phyloP scores from a whole-genome alignment of 1,284 basidiomycete genomes.

The Takashimella tepidaria region DNA sequence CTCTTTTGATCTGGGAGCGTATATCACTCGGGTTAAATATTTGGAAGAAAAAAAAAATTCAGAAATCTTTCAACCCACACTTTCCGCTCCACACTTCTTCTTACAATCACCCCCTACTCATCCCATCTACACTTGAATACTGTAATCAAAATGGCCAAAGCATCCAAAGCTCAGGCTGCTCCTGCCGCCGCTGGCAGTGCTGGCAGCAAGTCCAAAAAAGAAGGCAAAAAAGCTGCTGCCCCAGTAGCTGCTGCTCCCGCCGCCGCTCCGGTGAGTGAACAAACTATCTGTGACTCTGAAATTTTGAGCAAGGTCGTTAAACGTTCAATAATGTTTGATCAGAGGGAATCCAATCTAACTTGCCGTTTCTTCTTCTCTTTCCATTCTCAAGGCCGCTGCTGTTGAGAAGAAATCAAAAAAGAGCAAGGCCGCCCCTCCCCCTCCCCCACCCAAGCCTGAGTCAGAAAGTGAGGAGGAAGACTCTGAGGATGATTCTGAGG shows the following conservation, averaged over 20 bases:
- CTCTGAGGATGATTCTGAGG: background rate
- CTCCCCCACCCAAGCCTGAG: conserved; percentile 32
- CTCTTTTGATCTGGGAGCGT: background rate
- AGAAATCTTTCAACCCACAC: background rate
- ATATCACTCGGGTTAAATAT: too few species aligned
- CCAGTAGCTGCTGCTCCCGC: conserved; percentile 4
- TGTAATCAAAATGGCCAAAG: conserved; percentile 42
- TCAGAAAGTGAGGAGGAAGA: conserved; percentile 22
- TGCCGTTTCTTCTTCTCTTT: background rate
- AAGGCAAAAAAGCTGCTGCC: conserved; percentile 6
- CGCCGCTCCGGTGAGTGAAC: background rate
- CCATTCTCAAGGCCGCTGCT: background rate
- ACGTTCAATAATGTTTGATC: background rate
- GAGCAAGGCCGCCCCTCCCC: conserved; percentile 47
- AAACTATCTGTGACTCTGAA: background rate
- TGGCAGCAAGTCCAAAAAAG: conserved; percentile 30
- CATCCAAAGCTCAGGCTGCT: conserved; percentile 46
- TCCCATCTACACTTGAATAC: conserved; percentile 9
- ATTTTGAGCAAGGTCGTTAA: background rate
- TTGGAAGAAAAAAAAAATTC: too few species aligned
- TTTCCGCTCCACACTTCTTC: conserved; percentile 6
- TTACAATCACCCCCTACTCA: conserved; percentile 6
- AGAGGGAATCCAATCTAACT: background rate
- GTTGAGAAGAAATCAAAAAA: conserved; percentile 45
- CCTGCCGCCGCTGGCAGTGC: conserved; percentile 14